phyloP scores from a whole-genome alignment of 2,329 filamentous ascomycete species.

The Hypoxylon sp. region DNA sequence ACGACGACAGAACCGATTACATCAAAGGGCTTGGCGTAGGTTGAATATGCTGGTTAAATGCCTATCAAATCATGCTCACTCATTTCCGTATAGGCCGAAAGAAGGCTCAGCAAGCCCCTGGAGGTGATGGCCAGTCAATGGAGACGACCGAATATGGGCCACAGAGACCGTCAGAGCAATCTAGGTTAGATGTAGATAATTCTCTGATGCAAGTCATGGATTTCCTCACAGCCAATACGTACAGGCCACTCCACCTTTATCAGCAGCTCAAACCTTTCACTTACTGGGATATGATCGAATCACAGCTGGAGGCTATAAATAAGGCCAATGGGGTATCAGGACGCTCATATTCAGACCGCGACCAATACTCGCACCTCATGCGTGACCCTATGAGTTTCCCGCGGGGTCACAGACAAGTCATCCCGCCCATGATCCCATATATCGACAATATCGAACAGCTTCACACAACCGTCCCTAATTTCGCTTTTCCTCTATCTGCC shows the following conservation, averaged over 20 bases:
- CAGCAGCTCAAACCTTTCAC: constrained; percentile 41
- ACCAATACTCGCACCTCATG: not conserved
- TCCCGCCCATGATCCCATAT: constrained; percentile 47
- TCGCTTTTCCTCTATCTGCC: constrained; percentile 47
- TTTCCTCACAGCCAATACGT: constrained; percentile 11
- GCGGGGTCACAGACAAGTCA: constrained; percentile 17
- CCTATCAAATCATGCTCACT: not conserved
- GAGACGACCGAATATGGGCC: not conserved
- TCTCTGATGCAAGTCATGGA: constrained; percentile 17
- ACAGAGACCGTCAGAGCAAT: not conserved
- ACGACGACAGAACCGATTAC: constrained; percentile 56
- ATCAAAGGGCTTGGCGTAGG: constrained; percentile 56
- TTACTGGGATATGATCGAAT: constrained; percentile 45
- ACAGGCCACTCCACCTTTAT: constrained; percentile 5
- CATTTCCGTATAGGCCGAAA: constrained; percentile 10
- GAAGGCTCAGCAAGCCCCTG: constrained; percentile 1
- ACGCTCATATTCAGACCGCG: not conserved
- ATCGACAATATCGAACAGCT: constrained; percentile 18
- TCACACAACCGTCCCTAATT: constrained; percentile 20
- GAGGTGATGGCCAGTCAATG: not conserved
- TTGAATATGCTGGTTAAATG: constrained; percentile 6
- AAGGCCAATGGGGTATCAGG: not conserved
- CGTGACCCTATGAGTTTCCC: not conserved
- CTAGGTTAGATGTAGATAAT: constrained; percentile 2
- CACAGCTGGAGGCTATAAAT: constrained; percentile 24